Base-by-base conservation (phyloP, 805 yeast species). In the Suhomyces canberraensis region DNA sequence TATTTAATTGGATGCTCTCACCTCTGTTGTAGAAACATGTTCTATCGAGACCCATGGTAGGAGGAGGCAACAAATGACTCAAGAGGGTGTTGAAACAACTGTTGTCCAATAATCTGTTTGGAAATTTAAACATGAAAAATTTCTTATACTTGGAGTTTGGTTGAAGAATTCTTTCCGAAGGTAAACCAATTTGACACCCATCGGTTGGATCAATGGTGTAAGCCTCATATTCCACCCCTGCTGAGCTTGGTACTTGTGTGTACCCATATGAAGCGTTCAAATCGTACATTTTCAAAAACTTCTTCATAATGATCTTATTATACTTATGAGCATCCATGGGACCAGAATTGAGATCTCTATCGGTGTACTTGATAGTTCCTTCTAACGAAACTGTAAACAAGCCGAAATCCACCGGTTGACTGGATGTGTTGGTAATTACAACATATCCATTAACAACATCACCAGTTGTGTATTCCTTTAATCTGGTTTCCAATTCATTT, bases 261-360 rank as follows among this genome's bases (percentile, higher is more conserved):
- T 72, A 70, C 0, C 76, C 73, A 46, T 69, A 73, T 7, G 81
- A 73, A 1, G 84, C 84, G 51, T 74, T 71, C 30, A 78, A 47
- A 48, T 79, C 84, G 33, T 77, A 74, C 82, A 77, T 79, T 44
- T 77, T 70, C 33, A 79, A 50, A 42, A 78, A 74, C 45, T 76
- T 71, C 44, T 78, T 76, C 51, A 64, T 61, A 34, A 66, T 42
- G 4, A 67, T 51, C 33, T 58, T 60, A 28, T 51, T 55, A 34
- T 51, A 58, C 32, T 52, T 55, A 19, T 45, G 40, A 9, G 36
- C 37, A 14, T 42, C 46, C 27, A 35, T 26, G 8, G 35, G 34
- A 21, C 41, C 40, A 4, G 45, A 33, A 20, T 47, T 36, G 5
- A 35, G 29, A 16, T 50, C 47, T 16, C 52, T 37, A 40, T 62